Percentiles rank a stretch among this genome's conserved stretches.
Conservation (phyloP, 805 yeast genomes). For the Hanseniaspora vineae region DNA sequence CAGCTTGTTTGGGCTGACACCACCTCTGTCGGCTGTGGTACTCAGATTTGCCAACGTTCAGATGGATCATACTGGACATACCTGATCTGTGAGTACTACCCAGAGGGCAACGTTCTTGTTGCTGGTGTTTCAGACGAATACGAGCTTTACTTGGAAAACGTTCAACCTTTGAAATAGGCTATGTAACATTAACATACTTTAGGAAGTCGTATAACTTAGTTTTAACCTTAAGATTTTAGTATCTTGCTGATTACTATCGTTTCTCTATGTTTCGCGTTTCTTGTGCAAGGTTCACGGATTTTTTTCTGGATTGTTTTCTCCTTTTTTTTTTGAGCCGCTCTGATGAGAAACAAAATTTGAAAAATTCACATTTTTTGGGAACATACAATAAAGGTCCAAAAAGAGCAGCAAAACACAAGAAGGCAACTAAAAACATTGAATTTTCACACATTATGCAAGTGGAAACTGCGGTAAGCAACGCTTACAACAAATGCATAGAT, state of each 20-base stretch:
- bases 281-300: too few relatives aligned
- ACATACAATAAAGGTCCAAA: too few relatives aligned
- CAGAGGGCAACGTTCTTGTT: conserved; percentile 33
- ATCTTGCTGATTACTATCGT: too few relatives aligned
- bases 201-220: too few relatives aligned
- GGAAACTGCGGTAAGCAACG: background rate
- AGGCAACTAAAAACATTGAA: too few relatives aligned
- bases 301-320: background rate
- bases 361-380: too few relatives aligned
- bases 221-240: too few relatives aligned
- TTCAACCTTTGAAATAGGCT: conserved; percentile 22
- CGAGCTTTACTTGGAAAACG: conserved; percentile 31
- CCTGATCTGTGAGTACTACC: conserved; percentile 56
- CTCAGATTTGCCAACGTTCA: conserved; percentile 10
- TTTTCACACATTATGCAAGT: background rate
- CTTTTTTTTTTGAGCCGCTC: background rate
- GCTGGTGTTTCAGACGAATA: conserved; percentile 26
- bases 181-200: too few relatives aligned
- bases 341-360: too few relatives aligned
- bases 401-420: too few relatives aligned
- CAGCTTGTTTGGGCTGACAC: conserved; percentile 61
- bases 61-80: conserved; percentile 31
- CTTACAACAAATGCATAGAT: background rate
- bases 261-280: too few relatives aligned
- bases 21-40: conserved; percentile 54